These are phyloP conservation scores for Zalaria obscura DNA, from an alignment of 2,329 filamentous ascomycete genomes.

Conservation along the genomic window DNA sequence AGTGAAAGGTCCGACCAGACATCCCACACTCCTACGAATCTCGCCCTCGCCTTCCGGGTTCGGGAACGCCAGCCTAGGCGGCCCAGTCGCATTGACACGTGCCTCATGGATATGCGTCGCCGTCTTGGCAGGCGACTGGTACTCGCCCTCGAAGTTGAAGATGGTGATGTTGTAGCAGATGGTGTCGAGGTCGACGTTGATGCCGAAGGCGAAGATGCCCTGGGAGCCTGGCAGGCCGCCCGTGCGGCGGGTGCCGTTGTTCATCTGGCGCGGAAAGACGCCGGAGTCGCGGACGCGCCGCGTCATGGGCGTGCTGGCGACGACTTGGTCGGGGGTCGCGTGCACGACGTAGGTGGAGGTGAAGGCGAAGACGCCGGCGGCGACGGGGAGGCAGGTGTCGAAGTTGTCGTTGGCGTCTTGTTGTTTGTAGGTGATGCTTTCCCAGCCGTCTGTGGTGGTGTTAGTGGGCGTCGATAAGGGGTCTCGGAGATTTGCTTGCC, in stretches of 20 bases:
- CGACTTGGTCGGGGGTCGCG: constrained; percentile 36
- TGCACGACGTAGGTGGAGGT: constrained; percentile 35
- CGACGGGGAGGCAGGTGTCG: neutral
- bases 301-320: constrained; percentile 24
- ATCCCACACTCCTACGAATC: constrained; percentile 26
- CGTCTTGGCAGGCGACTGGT: constrained; percentile 35
- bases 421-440: constrained; percentile 1
- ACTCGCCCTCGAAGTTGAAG: constrained; percentile 34
- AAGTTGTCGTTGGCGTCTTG: neutral
- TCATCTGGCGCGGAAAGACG: neutral
- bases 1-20: constrained; percentile 28
- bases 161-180: constrained; percentile 40
- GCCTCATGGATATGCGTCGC: constrained; percentile 44
- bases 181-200: constrained; percentile 32
- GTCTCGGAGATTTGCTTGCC: no score
- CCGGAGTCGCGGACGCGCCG: constrained; percentile 9
- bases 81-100: constrained; percentile 29
- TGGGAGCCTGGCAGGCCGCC: constrained; percentile 30
- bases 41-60: constrained; percentile 29
- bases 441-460: constrained; percentile 2
- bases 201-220: constrained; percentile 38
- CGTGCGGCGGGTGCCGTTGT: constrained; percentile 8
- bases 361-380: constrained; percentile 19
- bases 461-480: no score
- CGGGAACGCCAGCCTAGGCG: constrained; percentile 38